phyloP scores from a whole-genome alignment of 495 filamentous ascomycete species.

The Pseudomonodictys pantanalensis region DNA sequence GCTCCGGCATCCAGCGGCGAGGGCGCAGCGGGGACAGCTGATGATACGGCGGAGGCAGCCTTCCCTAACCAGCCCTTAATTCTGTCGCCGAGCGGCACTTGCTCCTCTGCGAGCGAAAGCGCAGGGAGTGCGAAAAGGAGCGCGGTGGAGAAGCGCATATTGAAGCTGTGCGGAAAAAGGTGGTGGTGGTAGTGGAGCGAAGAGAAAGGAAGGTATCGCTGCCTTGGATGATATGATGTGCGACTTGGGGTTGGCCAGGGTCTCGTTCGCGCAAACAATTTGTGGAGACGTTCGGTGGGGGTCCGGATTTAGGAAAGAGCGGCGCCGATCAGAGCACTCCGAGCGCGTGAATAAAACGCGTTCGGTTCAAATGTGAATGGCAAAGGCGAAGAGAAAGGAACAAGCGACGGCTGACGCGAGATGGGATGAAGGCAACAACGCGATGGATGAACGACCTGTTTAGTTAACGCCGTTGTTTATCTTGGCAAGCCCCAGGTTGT shows the following conservation, averaged over 20 bases:
- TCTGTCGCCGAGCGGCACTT: constrained; percentile 68
- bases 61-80: constrained; percentile 64
- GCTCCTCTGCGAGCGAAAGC: constrained; percentile 68
- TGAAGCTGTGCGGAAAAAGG: constrained; percentile 35
- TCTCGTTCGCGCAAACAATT: constrained; percentile 1
- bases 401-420: constrained; percentile 1
- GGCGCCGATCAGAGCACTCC: too few species aligned
- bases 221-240: constrained; percentile 1
- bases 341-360: too few species aligned
- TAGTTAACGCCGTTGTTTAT: neutral
- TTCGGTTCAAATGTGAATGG: too few species aligned
- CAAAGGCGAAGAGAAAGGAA: neutral
- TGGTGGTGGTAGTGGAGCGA: neutral
- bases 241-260: neutral
- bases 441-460: too few species aligned
- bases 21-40: constrained; percentile 43
- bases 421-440: too few species aligned
- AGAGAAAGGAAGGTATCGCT: neutral
- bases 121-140: constrained; percentile 65
- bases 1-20: constrained; percentile 51
- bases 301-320: too few species aligned
- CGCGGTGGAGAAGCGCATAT: constrained; percentile 69
- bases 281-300: neutral
- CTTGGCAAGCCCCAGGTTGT: neutral
- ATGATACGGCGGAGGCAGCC: constrained; percentile 57